phyloP scores from a whole-genome alignment of 768 basidiomycete species.

The Tricholoma hemisulphureum region DNA sequence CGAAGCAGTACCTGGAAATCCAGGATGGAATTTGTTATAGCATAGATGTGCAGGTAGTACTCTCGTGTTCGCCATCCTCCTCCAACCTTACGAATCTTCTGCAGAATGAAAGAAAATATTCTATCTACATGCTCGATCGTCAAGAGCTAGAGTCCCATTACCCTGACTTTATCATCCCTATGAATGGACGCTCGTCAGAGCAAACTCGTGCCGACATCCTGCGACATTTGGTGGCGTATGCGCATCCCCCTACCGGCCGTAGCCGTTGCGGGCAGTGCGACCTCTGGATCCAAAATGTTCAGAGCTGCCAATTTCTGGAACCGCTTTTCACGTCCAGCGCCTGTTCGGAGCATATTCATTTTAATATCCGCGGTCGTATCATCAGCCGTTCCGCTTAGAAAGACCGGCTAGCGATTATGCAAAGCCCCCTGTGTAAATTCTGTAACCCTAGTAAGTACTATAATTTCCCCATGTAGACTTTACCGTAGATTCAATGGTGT shows the following conservation, averaged over 20 bases:
- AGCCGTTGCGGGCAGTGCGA: neutral
- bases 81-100: neutral
- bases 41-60: neutral
- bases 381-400: neutral
- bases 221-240: neutral
- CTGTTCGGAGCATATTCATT: slow-evolving; percentile 1
- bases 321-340: neutral
- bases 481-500: neutral
- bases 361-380: neutral
- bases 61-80: neutral
- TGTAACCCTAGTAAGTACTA: neutral
- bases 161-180: neutral
- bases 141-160: neutral
- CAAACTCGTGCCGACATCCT: neutral
- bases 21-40: neutral
- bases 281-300: neutral
- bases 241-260: neutral
- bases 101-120: neutral
- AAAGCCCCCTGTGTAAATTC: neutral
- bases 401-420: neutral
- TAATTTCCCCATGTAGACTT: neutral
- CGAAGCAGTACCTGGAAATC: neutral
- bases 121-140: neutral
- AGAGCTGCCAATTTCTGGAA: slow-evolving; percentile 1
- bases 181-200: neutral